phyloP scores from a whole-genome alignment of 1,139 yeast species.

The Sporopachydermia cereana region DNA sequence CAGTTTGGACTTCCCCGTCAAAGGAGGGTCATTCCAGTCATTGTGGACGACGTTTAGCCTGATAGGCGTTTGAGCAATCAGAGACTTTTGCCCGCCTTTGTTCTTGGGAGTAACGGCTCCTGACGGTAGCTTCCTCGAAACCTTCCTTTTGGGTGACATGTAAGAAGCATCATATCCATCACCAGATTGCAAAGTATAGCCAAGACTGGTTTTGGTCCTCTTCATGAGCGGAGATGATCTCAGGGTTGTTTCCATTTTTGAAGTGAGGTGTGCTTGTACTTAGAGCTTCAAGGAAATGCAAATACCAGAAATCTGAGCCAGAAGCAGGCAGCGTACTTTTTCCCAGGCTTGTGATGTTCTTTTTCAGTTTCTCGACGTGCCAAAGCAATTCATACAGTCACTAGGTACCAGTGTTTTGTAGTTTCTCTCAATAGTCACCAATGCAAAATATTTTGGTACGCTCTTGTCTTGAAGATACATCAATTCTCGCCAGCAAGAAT shows the following conservation, averaged over 20 bases:
- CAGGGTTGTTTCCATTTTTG: no score
- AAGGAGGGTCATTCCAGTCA: background rate
- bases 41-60: background rate
- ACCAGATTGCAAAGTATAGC: background rate
- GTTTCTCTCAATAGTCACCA: no score
- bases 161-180: background rate
- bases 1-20: background rate
- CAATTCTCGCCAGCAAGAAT: slow-evolving; percentile 6
- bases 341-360: no score
- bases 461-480: background rate
- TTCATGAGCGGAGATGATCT: slow-evolving; percentile 1
- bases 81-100: background rate
- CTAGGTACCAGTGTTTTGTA: background rate
- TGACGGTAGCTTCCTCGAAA: background rate
- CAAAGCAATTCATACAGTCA: no score
- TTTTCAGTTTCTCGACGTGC: no score
- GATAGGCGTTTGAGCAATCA: slow-evolving; percentile 1
- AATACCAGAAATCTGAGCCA: no score
- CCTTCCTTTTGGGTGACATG: slow-evolving; percentile 2
- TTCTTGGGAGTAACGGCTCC: background rate
- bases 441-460: background rate
- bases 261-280: no score
- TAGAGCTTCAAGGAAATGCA: no score
- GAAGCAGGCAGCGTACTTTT: no score
- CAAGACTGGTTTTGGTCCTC: background rate